These are phyloP conservation scores for Emergomyces africanus DNA, from an alignment of 2,329 filamentous ascomycete species.

Conservation along the genomic window DNA sequence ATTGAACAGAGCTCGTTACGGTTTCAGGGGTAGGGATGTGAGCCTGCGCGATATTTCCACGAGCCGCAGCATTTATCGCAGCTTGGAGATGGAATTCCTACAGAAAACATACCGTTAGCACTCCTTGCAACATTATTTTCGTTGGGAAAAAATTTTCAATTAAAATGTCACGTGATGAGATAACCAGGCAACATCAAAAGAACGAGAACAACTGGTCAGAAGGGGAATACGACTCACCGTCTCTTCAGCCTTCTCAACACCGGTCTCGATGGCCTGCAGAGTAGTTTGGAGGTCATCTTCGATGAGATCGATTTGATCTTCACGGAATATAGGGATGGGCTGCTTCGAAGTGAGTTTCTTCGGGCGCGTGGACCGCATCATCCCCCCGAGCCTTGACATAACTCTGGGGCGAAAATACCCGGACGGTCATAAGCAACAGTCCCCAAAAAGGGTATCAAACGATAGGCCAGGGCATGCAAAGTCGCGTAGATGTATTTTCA, in stretches of 20 bases:
- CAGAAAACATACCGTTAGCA: slow-evolving; percentile 11
- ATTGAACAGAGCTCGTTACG: slow-evolving; percentile 54
- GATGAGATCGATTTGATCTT: slow-evolving; percentile 80
- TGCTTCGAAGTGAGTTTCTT: slow-evolving; percentile 84
- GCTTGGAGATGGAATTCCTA: slow-evolving; percentile 95
- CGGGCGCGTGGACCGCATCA: slow-evolving; percentile 36
- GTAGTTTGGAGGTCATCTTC: slow-evolving; percentile 76
- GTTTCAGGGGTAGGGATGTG: slow-evolving; percentile 58
- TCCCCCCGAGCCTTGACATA: slow-evolving; percentile 34
- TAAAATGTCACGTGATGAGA: slow-evolving; percentile 29
- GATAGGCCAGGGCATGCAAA: slow-evolving; percentile 48
- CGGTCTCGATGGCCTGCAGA: slow-evolving; percentile 77
- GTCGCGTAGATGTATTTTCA: slow-evolving; percentile 39
- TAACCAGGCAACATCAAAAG: slow-evolving; percentile 22
- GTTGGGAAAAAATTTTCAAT: slow-evolving; percentile 4
- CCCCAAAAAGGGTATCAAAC: slow-evolving; percentile 51
- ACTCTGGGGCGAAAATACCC: slow-evolving; percentile 27
- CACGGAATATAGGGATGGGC: slow-evolving; percentile 71
- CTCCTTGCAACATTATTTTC: no score
- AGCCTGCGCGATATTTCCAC: slow-evolving; percentile 48
- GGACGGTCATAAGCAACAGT: slow-evolving; percentile 31
- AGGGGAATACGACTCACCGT: slow-evolving; percentile 56
- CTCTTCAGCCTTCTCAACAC: slow-evolving; percentile 94
- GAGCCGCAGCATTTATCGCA: slow-evolving; percentile 54
- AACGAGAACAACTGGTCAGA: background rate